Evolutionary conservation across 2,329 filamentous ascomycete genomes (phyloP).

Genomic region (Curvularia spicifera): DNA sequence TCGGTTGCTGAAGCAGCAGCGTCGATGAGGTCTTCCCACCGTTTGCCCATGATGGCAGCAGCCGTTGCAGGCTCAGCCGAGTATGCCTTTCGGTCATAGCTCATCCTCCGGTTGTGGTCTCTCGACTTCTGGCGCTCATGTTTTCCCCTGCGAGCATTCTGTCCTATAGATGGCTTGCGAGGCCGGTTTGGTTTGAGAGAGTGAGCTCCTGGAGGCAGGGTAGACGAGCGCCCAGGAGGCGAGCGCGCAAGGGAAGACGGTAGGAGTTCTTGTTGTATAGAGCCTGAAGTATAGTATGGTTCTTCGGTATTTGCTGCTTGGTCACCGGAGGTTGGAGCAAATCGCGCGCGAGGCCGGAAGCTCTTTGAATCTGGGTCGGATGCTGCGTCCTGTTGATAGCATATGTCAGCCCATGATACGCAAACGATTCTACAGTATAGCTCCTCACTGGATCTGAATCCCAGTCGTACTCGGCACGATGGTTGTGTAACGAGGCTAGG

Average conservation of each 20-base stretch:
- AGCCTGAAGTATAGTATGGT: constrained; percentile 56
- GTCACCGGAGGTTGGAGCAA: constrained; percentile 60
- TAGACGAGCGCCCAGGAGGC: constrained; percentile 85
- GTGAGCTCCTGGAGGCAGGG: constrained; percentile 81
- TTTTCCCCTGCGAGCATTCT: constrained; percentile 74
- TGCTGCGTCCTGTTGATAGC: constrained; percentile 42
- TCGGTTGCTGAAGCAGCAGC: constrained; percentile 92
- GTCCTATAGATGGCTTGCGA: constrained; percentile 85
- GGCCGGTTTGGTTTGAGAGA: constrained; percentile 73
- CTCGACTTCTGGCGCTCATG: constrained; percentile 84
- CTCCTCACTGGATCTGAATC: constrained; percentile 47
- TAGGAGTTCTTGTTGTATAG: constrained; percentile 74
- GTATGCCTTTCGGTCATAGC: constrained; percentile 78
- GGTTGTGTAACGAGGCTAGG: constrained; percentile 81
- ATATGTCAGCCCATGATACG: constrained; percentile 28
- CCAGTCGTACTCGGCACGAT: constrained; percentile 70
- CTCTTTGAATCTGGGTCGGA: constrained; percentile 50
- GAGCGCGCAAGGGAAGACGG: constrained; percentile 83
- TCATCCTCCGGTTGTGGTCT: constrained; percentile 74
- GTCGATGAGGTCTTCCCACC: constrained; percentile 96
- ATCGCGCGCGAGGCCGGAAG: constrained; percentile 49
- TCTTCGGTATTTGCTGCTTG: constrained; percentile 69
- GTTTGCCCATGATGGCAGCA: constrained; percentile 75
- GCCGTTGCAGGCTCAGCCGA: constrained; percentile 84
- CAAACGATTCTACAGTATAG: constrained; percentile 20